Conservation (phyloP, 345 rosid genomes). For the Eucalyptus regnans region DNA sequence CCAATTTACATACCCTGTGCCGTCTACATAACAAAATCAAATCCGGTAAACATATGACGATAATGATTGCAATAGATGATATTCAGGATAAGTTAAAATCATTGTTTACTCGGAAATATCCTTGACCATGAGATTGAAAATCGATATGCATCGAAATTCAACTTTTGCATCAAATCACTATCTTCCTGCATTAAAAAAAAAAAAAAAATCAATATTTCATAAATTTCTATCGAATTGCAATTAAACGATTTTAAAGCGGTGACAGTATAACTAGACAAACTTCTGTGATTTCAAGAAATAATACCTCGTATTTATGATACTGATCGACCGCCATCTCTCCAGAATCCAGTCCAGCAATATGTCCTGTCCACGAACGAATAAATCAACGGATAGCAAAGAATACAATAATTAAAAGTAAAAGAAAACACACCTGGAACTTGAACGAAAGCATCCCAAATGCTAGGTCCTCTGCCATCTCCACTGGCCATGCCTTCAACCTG, state of each 20-base stretch:
- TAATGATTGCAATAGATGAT: neutral
- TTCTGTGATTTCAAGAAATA: neutral
- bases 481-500: constrained; percentile 56
- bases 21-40: constrained; percentile 17
- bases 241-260: neutral
- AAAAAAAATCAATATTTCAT: neutral
- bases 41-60: neutral
- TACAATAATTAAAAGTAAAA: neutral
- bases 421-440: constrained; percentile 24
- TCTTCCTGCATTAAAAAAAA: constrained; percentile 19
- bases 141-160: constrained; percentile 44
- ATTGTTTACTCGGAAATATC: constrained; percentile 31
- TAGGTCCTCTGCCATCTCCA: constrained; percentile 51
- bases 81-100: neutral
- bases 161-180: constrained; percentile 17
- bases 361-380: constrained; percentile 6
- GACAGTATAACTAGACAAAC: neutral
- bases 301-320: constrained; percentile 32
- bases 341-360: constrained; percentile 21
- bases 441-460: constrained; percentile 51
- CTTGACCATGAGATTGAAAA: constrained; percentile 57
- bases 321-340: constrained; percentile 50
- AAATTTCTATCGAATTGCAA: neutral
- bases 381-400: neutral
- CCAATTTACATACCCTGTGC: constrained; percentile 43